These are phyloP conservation scores for Alnus glutinosa DNA, from an alignment of 306 rosid species.

Conservation along the genomic window DNA sequence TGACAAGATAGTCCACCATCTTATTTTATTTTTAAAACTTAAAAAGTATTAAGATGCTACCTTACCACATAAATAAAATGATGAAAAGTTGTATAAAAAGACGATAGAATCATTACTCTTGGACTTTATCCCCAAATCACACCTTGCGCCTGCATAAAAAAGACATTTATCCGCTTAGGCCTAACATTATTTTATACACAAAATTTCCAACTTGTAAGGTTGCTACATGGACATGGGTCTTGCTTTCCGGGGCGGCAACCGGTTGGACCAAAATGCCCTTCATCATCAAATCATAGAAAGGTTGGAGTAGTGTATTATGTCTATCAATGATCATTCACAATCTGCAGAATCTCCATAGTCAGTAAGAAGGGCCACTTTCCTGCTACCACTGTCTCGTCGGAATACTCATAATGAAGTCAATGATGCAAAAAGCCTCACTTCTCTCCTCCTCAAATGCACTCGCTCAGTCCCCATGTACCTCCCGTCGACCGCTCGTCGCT, in stretches of 20 bases:
- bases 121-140: too few relatives aligned
- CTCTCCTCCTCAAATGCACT: conserved; percentile 28
- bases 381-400: background rate
- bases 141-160: background rate
- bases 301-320: too few relatives aligned
- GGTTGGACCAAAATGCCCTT: conserved; percentile 31
- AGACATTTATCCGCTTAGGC: background rate
- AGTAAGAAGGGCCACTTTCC: background rate
- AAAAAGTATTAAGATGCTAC: too few relatives aligned
- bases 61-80: too few relatives aligned
- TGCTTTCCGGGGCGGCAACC: background rate
- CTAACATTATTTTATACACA: background rate
- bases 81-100: too few relatives aligned
- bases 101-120: too few relatives aligned
- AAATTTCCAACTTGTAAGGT: background rate
- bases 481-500: conserved; percentile 30
- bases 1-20: too few relatives aligned
- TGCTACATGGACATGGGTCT: background rate
- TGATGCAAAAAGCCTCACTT: conserved; percentile 35
- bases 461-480: conserved; percentile 25
- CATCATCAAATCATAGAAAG: background rate
- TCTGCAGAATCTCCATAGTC: background rate
- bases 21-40: too few relatives aligned
- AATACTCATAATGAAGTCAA: background rate
- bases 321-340: too few relatives aligned